Evolutionary conservation across 177 flowering plant genomes (phyloP).

Genomic region (Telopea speciosissima): DNA sequence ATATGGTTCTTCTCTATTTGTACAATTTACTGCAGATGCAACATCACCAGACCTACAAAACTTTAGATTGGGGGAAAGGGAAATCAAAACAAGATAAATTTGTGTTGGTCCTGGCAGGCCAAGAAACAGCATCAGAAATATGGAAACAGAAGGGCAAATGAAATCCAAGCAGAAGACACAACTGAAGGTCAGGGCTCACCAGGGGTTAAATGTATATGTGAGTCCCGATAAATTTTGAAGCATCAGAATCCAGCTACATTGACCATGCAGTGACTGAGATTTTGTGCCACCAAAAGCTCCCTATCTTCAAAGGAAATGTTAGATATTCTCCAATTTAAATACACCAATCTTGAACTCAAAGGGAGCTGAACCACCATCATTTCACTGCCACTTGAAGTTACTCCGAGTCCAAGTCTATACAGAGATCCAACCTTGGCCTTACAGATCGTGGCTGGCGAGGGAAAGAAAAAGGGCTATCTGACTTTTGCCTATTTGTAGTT

Average conservation of each 20-base stretch:
- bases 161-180: neutral
- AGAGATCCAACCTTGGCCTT: constrained; percentile 61
- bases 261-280: neutral
- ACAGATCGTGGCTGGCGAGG: constrained; percentile 87
- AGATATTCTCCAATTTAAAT: neutral
- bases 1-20: constrained; percentile 1
- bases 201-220: neutral
- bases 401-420: constrained; percentile 84
- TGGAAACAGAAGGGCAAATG: neutral
- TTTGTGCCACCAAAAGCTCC: neutral
- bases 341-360: neutral
- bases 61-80: neutral
- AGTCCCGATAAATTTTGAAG: neutral
- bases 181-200: constrained; percentile 5
- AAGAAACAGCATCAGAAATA: neutral
- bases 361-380: neutral
- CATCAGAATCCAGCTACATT: neutral
- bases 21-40: constrained; percentile 4
- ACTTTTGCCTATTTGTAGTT: constrained; percentile 41
- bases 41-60: constrained; percentile 3
- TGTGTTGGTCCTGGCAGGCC: neutral
- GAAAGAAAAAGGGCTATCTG: constrained; percentile 65
- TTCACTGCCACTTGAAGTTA: constrained; percentile 13
- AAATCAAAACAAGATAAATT: no score
- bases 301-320: neutral